Evolutionary conservation across 176 grass and related monocot genomes (phyloP), one percentile per base, ranked within the genome.

Genomic region (Oryza brachyantha): DNA sequence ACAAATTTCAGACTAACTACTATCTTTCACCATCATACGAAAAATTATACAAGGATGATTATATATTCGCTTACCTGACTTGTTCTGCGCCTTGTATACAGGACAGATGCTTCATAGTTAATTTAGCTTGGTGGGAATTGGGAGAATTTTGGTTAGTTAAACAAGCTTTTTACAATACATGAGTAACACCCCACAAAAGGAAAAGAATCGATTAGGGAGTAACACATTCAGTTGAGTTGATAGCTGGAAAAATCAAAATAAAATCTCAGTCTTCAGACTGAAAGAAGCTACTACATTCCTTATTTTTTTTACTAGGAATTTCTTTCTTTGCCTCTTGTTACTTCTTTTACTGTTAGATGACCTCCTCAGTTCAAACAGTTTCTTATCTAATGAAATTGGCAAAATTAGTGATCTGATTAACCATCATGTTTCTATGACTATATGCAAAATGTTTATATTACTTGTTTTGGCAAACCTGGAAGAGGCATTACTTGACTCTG

Each of bases 401-500:
- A 61, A 16, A 65, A 64, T 77, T 71, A 42, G 35, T 55, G 12
- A 28, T n/a, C n/a, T 66, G 12, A 72, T 39, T 68, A 10, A 13
- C 8, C 29, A 66, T 31, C 52, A 57, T 57, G 21, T 57, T 57
- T 57, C 10, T 10, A 55, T 54, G 35, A 31, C 38, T 62, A 19
- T 45, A 16, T 29, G 12, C 39, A 86, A 63, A 31, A 69, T 75
- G 21, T 58, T 34, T 63, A 22, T 79, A 75, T 31, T 42, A 67
- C 67, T 78, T 22, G 8, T 64, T 80, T 76, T 80, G 34, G 70
- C 71, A 80, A 76, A 63, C 19, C 64, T 80, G 55, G 22, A 45
- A 70, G 3, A 46, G 9, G 22, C 71, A 25, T 70, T 70, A 76
- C 43, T 79, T 88, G 76, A 90, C 62, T 84, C 38, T 79, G 61